Base-by-base conservation (phyloP, 2,329 filamentous ascomycete species). In the Cadophora sp. region DNA sequence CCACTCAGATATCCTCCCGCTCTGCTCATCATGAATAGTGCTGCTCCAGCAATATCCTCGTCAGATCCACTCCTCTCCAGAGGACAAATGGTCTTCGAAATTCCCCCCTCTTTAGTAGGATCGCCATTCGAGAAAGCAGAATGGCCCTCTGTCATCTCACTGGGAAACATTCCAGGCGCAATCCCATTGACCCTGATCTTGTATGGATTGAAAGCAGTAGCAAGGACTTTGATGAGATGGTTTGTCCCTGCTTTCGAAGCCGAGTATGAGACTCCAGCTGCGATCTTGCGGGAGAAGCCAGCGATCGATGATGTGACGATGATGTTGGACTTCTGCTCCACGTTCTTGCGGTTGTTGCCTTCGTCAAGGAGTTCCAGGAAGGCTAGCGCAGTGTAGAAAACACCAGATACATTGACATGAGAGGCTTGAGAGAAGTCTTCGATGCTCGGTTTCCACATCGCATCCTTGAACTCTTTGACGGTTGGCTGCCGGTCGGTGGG, bases 261-360 rank as follows among this genome's bases (percentile, higher is more conserved):
- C 20, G 91, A 91, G 76, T 95, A 95, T 0, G 88, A 87, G 77
- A 89, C 94, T 50, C 92, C 91, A 20, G 90, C 89, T 43, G 92
- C 89, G 0, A 89, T 83, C 59, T 85, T 82, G 73, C 91, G 89
- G 80, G 93, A 91, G 66, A 93, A 89, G 0, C 87, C 89, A 0
- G 84, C 91, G 76, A 95, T 92, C 18, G 86, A 90, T 66, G 88
- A 89, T 56, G 91, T 91, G 58, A 92, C 89, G 65, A 96, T 86
- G 43, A 88, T 60, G 33, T 80, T 80, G 33, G 87, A 79, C 56
- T 85, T 87, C 63, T 69, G 65, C 13, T 84, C 81, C 24, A 61
- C 81, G 16, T 71, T 64, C 8, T 84, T 81, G 53, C 81, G 79
- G 71, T 89, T 85, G 39, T 91, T 90, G 0, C 89, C 90, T 20